Evolutionary conservation across 108 stramenopile genomes (phyloP).

Genomic region (Conticribra guillardii): DNA sequence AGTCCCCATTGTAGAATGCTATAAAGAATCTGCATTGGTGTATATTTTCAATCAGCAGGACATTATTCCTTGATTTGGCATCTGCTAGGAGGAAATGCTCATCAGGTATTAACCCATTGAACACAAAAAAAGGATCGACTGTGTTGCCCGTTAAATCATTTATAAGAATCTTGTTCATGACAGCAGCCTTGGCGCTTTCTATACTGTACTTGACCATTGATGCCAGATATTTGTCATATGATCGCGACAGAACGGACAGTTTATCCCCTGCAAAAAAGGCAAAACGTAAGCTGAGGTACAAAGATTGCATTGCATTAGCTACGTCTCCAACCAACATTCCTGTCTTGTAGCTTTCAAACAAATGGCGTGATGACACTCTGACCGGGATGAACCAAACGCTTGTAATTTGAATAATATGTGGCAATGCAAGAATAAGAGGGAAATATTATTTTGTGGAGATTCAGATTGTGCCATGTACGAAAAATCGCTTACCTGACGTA

Average conservation of each 20-base stretch:
- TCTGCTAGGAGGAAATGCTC: no score
- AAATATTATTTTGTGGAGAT: no score
- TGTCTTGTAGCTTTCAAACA: background rate
- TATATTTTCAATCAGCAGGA: no score
- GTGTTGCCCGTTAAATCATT: background rate
- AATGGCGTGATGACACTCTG: background rate
- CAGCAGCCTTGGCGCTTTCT: background rate
- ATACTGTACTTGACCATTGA: constrained; percentile 4
- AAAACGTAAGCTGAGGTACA: background rate
- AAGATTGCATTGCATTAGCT: constrained; percentile 9
- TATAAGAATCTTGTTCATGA: background rate
- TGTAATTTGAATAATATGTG: background rate
- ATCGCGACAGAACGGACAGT: background rate
- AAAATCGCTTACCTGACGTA: no score
- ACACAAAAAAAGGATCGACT: background rate
- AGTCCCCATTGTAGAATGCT: background rate
- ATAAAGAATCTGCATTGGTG: no score
- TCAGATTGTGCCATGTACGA: no score
- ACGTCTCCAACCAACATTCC: constrained; percentile 15
- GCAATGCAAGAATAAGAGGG: no score
- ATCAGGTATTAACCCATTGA: constrained; percentile 2
- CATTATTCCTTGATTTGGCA: no score
- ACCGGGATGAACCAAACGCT: background rate
- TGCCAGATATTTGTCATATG: background rate
- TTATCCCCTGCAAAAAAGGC: constrained; percentile 17